A percentile compares a stretch with the other conserved stretches of the same genome.
Evolutionary conservation across 2,329 filamentous ascomycete genomes (phyloP).

Genomic region (Xylaria sp.): DNA sequence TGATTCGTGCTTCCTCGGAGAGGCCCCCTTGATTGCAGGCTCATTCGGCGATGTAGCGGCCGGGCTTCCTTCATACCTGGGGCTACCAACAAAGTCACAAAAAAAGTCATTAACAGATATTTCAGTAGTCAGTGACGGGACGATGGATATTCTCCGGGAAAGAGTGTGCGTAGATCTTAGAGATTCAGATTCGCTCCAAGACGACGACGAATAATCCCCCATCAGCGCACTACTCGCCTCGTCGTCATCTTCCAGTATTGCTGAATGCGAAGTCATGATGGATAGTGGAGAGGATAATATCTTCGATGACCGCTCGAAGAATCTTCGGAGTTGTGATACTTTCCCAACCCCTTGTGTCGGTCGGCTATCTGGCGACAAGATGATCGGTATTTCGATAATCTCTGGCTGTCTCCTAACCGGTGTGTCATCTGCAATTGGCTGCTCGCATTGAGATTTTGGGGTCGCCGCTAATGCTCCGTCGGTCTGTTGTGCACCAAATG

Average conservation of each 20-base stretch:
- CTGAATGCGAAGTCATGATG: conserved; percentile 41
- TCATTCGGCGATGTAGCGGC: conserved; percentile 16
- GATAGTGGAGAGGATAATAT: conserved; percentile 39
- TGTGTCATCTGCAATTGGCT: not conserved
- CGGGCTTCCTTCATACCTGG: conserved; percentile 17
- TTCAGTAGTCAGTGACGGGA: conserved; percentile 46
- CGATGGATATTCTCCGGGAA: conserved; percentile 28
- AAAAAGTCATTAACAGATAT: conserved; percentile 48
- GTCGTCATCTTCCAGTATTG: conserved; percentile 22
- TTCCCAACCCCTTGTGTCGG: conserved; percentile 38
- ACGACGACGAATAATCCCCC: conserved; percentile 27
- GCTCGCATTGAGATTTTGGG: not conserved
- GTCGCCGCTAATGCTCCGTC: conserved; percentile 2
- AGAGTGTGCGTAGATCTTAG: conserved; percentile 24
- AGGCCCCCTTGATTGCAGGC: not conserved
- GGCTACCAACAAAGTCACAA: conserved; percentile 42
- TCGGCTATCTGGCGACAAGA: not conserved
- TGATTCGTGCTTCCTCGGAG: conserved; percentile 41
- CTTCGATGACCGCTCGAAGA: conserved; percentile 46
- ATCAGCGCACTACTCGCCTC: conserved; percentile 1
- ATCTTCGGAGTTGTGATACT: conserved; percentile 47
- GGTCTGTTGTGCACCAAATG: not conserved
- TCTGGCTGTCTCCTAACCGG: not conserved
- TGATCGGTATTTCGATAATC: conserved; percentile 11
- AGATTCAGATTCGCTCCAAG: conserved; percentile 16